These are phyloP conservation scores for Tetracladium setigerum DNA, from an alignment of 495 filamentous ascomycete genomes.

Conservation along the genomic window DNA sequence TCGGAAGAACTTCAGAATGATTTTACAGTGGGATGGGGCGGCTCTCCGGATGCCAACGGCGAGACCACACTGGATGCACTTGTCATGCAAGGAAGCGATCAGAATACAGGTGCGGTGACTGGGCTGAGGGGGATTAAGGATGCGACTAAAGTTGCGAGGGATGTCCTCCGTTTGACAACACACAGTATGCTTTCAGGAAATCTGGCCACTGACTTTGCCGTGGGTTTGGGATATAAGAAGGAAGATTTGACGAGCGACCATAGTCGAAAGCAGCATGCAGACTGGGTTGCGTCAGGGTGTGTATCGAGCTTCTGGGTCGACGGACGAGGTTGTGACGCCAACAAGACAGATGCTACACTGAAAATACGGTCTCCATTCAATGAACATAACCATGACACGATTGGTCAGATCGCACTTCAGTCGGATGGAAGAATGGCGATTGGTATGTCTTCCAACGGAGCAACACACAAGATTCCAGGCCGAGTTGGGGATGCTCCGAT, in stretches of 20 bases:
- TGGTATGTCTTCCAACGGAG: slow-evolving; percentile 41
- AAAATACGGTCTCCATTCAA: background rate
- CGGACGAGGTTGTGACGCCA: slow-evolving; percentile 6
- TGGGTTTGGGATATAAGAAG: slow-evolving; percentile 33
- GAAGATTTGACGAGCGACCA: slow-evolving; percentile 30
- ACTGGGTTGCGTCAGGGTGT: slow-evolving; percentile 30
- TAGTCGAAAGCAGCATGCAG: slow-evolving; percentile 26
- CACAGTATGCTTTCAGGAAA: slow-evolving; percentile 40
- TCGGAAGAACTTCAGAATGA: slow-evolving; percentile 39
- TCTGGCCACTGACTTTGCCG: slow-evolving; percentile 36
- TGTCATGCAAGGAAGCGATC: slow-evolving; percentile 31
- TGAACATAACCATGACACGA: slow-evolving; percentile 32
- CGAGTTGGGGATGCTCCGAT: slow-evolving; percentile 42
- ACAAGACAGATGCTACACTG: background rate
- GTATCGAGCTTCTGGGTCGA: slow-evolving; percentile 34
- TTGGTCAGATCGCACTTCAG: slow-evolving; percentile 38
- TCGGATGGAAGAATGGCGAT: slow-evolving; percentile 32
- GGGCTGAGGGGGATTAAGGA: slow-evolving; percentile 34
- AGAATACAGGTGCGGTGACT: slow-evolving; percentile 38
- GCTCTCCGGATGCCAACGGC: slow-evolving; percentile 40
- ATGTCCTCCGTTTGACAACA: slow-evolving; percentile 34
- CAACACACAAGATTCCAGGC: slow-evolving; percentile 37
- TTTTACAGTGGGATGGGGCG: slow-evolving; percentile 38
- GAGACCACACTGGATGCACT: slow-evolving; percentile 36
- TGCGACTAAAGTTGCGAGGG: slow-evolving; percentile 36